phyloP scores from a whole-genome alignment of 2,329 filamentous ascomycete genomes.

The Ramularia collo-cygni region DNA sequence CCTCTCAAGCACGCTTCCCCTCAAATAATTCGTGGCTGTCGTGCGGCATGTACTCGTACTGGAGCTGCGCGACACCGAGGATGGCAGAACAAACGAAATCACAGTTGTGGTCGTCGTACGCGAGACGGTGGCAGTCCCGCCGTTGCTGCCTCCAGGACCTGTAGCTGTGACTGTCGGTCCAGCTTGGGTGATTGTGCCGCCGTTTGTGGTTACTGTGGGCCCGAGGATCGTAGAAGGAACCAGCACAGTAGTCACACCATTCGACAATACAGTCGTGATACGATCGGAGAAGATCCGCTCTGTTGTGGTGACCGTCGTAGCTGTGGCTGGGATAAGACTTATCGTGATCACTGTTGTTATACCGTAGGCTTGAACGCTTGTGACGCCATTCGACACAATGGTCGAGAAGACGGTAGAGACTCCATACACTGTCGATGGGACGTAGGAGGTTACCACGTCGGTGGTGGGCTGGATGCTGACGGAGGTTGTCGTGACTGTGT shows the following conservation, averaged over 20 bases:
- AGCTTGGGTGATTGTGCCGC: slow-evolving; percentile 11
- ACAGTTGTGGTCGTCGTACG: slow-evolving; percentile 12
- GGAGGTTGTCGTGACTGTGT: slow-evolving; percentile 3
- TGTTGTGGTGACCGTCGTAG: slow-evolving; percentile 23
- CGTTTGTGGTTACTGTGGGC: slow-evolving; percentile 14
- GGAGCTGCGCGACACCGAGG: slow-evolving; percentile 8
- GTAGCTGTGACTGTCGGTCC: slow-evolving; percentile 20
- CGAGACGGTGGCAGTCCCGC: slow-evolving; percentile 18
- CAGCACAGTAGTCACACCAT: slow-evolving; percentile 1
- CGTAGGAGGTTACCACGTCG: slow-evolving; percentile 8
- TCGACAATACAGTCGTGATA: slow-evolving; percentile 1
- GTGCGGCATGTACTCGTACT: slow-evolving; percentile 22
- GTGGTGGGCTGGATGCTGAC: neutral
- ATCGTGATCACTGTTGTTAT: slow-evolving; percentile 14
- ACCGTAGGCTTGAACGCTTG: slow-evolving; percentile 20
- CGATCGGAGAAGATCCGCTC: slow-evolving; percentile 12
- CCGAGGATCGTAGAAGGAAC: slow-evolving; percentile 13
- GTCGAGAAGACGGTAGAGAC: slow-evolving; percentile 22
- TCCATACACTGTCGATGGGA: slow-evolving; percentile 21
- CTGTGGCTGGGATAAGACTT: slow-evolving; percentile 16
- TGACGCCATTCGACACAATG: slow-evolving; percentile 22
- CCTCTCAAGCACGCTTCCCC: slow-evolving; percentile 9
- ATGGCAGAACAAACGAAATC: slow-evolving; percentile 6
- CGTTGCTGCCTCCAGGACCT: slow-evolving; percentile 9
- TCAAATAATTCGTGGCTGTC: slow-evolving; percentile 25